phyloP scores from a whole-genome alignment of 2,329 filamentous ascomycete species.

The Dactylellina leptospora region DNA sequence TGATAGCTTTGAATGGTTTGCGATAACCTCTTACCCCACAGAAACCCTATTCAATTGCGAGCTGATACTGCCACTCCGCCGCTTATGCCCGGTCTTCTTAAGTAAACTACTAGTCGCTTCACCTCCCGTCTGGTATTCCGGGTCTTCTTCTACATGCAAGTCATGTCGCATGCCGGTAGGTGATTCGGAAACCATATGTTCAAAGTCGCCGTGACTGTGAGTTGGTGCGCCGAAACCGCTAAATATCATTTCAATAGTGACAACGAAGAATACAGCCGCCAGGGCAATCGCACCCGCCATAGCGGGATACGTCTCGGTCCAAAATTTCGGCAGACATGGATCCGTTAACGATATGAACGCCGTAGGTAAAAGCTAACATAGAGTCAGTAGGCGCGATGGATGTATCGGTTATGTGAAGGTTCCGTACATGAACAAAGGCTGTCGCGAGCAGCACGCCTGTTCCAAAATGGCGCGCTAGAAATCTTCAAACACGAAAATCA shows the following conservation, averaged over 20 bases:
- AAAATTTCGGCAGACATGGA: slow-evolving; percentile 77
- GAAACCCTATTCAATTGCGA: slow-evolving; percentile 54
- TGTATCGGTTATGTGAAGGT: neutral
- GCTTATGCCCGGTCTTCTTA: slow-evolving; percentile 29
- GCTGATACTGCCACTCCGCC: slow-evolving; percentile 55
- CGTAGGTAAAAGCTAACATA: slow-evolving; percentile 66
- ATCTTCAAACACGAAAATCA: slow-evolving; percentile 61
- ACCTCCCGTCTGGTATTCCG: slow-evolving; percentile 43
- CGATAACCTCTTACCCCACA: slow-evolving; percentile 29
- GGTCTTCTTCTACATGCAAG: slow-evolving; percentile 42
- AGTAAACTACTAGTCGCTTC: slow-evolving; percentile 49
- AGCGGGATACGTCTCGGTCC: slow-evolving; percentile 79
- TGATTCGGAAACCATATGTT: slow-evolving; percentile 39
- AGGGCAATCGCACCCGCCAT: slow-evolving; percentile 84
- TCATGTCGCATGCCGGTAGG: slow-evolving; percentile 39
- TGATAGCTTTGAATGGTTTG: no score
- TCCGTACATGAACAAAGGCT: slow-evolving; percentile 77
- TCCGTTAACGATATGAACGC: slow-evolving; percentile 70
- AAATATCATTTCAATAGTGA: slow-evolving; percentile 87
- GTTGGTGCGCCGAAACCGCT: slow-evolving; percentile 46
- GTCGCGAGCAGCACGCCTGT: slow-evolving; percentile 87
- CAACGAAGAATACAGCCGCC: slow-evolving; percentile 81
- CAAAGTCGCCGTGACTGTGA: slow-evolving; percentile 50
- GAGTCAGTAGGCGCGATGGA: slow-evolving; percentile 7
- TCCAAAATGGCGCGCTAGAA: slow-evolving; percentile 70